A percentile compares a stretch with the other conserved stretches of the same genome.
These are phyloP conservation scores for Tuber umbilicatum DNA, from an alignment of 495 filamentous ascomycete species.

Conservation along the genomic window DNA sequence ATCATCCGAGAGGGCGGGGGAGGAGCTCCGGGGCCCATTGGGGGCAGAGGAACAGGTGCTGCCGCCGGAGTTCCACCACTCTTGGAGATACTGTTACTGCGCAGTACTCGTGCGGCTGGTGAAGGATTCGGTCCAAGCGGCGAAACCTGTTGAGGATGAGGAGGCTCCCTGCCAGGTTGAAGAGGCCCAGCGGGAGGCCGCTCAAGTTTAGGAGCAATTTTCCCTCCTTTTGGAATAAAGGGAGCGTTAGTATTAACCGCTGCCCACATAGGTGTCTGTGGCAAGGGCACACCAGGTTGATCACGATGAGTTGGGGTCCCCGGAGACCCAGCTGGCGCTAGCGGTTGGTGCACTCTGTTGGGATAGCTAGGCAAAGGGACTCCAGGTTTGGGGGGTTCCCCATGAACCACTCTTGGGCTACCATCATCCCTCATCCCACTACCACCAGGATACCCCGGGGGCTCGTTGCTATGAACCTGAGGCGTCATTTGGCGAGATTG, in stretches of 20 bases:
- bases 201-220: conserved; percentile 38
- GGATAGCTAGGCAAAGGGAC: conserved; percentile 29
- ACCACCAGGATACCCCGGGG: conserved; percentile 20
- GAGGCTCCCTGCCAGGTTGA: conserved; percentile 34
- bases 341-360: conserved; percentile 32
- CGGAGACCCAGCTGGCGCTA: conserved; percentile 35
- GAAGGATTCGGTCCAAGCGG: conserved; percentile 34
- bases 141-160: conserved; percentile 30
- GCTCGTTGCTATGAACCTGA: conserved; percentile 26
- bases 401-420: conserved; percentile 28
- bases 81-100: conserved; percentile 33
- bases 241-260: conserved; percentile 34
- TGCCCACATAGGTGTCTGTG: conserved; percentile 39
- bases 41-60: conserved; percentile 17
- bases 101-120: conserved; percentile 24
- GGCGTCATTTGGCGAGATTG: conserved; percentile 35
- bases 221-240: conserved; percentile 27
- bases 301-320: conserved; percentile 31
- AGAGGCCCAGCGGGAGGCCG: conserved; percentile 32
- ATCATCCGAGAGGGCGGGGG: conserved; percentile 1
- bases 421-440: conserved; percentile 6
- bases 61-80: conserved; percentile 16
- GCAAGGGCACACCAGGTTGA: conserved; percentile 9
- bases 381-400: conserved; percentile 32
- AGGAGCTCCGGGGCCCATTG: conserved; percentile 16